Evolutionary conservation across 2,329 filamentous ascomycete genomes (phyloP), one percentile per base, ranked within the genome.

Genomic region (Xylaria sp.): DNA sequence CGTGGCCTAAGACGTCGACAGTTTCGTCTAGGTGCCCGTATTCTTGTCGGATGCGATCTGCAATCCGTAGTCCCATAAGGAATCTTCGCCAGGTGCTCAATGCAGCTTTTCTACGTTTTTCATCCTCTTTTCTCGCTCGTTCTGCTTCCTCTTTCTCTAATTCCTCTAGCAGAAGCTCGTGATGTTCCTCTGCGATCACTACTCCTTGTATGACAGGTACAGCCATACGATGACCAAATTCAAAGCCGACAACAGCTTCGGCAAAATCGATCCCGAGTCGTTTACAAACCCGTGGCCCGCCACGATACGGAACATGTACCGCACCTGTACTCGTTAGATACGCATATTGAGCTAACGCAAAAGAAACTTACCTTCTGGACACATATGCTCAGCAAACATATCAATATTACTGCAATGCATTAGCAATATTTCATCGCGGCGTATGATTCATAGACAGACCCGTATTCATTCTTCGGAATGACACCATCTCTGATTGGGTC

Each of bases 181-280:
- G 88, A 72, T 97, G 87, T 79, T 97, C 94, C 70, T 90, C 87
- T 0, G 95, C 93, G 1, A 98, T 88, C 0, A 99, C 94, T 0
- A 98, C 93, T 0, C 95, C 96, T 63, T 93, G 91, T 32, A 98
- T 92, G 0, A 98, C 90, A 0, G 96, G 96, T 0, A 98, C 93
- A 5, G 96, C 96, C 86, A 96, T 94, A 69, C 96, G 92, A 74
- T 96, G 91, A 0, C 95, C 95, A 78, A 98, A 99, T 77, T 99
- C 96, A 78, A 99, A 99, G 1, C 93, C 96, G 0, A 94, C 94
- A 2, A 97, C 96, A 0, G 96, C 96, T 80, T 98, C 96, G 0
- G 96, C 96, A 74, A 91, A 97, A 77, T 98, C 94, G 44, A 98
- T 91, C 3, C 89, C 89, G 0, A 99, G 84, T 69, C 92, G 90